Conservation (phyloP, 345 rosid species). For the Citrus reticulata region DNA sequence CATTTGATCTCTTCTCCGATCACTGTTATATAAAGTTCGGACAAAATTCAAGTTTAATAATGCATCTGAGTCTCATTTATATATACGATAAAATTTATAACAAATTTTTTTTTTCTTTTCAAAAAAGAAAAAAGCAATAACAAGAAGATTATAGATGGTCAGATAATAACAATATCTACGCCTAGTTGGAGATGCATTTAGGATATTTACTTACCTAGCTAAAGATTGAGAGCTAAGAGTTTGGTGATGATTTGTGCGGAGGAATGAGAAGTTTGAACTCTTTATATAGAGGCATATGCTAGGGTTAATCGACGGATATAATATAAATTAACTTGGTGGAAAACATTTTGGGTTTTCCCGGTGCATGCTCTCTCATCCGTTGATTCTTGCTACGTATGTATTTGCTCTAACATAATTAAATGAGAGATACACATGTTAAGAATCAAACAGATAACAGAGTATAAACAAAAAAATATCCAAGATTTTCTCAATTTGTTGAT, state of each 20-base stretch:
- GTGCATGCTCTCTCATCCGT: background rate
- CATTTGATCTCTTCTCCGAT: background rate
- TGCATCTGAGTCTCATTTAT: too few relatives aligned
- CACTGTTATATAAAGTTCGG: background rate
- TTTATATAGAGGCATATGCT: background rate
- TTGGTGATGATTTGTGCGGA: background rate
- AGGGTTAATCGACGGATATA: background rate
- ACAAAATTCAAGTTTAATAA: background rate
- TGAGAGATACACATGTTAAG: background rate
- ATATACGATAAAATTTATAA: too few relatives aligned
- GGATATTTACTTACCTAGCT: background rate
- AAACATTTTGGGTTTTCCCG: background rate
- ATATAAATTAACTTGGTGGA: background rate
- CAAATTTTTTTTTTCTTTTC: background rate
- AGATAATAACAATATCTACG: background rate
- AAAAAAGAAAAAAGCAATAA: too few relatives aligned
- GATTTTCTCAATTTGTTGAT: background rate
- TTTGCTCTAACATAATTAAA: background rate
- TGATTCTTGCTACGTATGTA: background rate
- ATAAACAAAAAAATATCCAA: too few relatives aligned
- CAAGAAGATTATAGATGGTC: background rate
- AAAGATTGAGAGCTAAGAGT: background rate
- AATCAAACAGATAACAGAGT: too few relatives aligned
- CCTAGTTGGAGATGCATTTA: background rate
- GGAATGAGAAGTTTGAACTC: background rate